phyloP scores from a whole-genome alignment of 176 grass and related monocot genomes.

The Ananas comosus region DNA sequence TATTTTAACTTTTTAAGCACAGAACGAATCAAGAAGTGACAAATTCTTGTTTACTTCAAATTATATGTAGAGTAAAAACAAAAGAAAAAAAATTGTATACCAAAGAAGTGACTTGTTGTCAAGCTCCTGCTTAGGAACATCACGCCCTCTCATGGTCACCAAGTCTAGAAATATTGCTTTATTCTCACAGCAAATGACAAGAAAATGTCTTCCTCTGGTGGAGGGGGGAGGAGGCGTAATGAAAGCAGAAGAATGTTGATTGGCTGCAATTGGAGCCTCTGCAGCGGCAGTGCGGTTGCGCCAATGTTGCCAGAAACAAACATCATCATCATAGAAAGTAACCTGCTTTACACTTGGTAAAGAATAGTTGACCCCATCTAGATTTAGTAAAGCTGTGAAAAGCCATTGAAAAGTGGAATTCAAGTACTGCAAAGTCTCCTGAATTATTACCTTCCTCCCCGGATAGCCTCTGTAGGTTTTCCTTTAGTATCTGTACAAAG shows the following conservation, averaged over 20 bases:
- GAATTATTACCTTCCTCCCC: slow-evolving; percentile 83
- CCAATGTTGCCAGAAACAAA: slow-evolving; percentile 97
- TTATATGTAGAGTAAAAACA: not conserved
- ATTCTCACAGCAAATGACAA: slow-evolving; percentile 98
- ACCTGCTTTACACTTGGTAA: slow-evolving; percentile 96
- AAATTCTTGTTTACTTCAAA: not conserved
- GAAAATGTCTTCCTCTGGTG: slow-evolving; percentile 96
- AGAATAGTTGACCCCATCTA: slow-evolving; percentile 15
- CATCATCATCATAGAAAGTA: slow-evolving; percentile 90
- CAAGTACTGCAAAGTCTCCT: slow-evolving; percentile 9
- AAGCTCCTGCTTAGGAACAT: slow-evolving; percentile 96
- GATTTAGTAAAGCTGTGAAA: slow-evolving; percentile 31
- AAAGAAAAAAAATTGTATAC: slow-evolving; percentile 33
- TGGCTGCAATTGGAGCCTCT: slow-evolving; percentile 76
- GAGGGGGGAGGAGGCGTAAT: slow-evolving; percentile 64
- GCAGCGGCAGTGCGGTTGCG: slow-evolving; percentile 73
- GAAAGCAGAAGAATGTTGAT: slow-evolving; percentile 65
- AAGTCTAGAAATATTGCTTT: slow-evolving; percentile 99
- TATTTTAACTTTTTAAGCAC: no score
- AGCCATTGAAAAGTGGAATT: not conserved
- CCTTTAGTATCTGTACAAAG: slow-evolving; percentile 62
- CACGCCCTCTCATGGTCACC: slow-evolving; percentile 87
- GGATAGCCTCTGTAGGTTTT: slow-evolving; percentile 87
- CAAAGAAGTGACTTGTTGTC: slow-evolving; percentile 97
- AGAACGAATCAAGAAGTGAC: no score